These are phyloP conservation scores for Schizochytrium sp. DNA, from an alignment of 108 stramenopile genomes.

Conservation along the genomic window DNA sequence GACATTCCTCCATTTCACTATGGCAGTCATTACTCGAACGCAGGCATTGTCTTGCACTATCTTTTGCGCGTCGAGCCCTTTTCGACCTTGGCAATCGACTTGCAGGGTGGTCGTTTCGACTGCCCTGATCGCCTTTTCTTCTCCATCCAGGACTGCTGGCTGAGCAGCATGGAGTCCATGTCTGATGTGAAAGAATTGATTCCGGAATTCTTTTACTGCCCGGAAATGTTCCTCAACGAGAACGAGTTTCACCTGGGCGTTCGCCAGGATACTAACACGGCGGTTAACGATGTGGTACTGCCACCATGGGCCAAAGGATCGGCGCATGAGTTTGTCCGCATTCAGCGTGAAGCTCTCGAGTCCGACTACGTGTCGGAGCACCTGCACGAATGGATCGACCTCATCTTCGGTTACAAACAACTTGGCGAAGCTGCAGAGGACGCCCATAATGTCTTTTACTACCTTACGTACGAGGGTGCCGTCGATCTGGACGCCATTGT, in stretches of 20 bases:
- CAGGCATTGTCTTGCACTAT: slow-evolving; percentile 90
- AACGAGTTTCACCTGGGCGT: slow-evolving; percentile 75
- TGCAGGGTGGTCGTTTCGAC: slow-evolving; percentile 93
- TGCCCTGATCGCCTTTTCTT: slow-evolving; percentile 91
- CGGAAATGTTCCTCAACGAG: slow-evolving; percentile 74
- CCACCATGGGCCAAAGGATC: slow-evolving; percentile 91
- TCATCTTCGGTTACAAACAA: slow-evolving; percentile 92
- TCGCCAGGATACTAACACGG: slow-evolving; percentile 56
- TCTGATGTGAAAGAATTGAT: slow-evolving; percentile 84
- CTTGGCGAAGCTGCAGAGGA: slow-evolving; percentile 66
- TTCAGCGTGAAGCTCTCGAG: slow-evolving; percentile 82
- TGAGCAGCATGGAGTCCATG: slow-evolving; percentile 59
- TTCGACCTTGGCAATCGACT: slow-evolving; percentile 71
- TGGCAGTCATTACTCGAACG: slow-evolving; percentile 91
- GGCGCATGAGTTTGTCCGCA: slow-evolving; percentile 76
- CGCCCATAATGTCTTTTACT: slow-evolving; percentile 86
- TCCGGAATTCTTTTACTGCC: slow-evolving; percentile 61
- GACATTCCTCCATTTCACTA: slow-evolving; percentile 93
- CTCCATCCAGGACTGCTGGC: slow-evolving; percentile 73
- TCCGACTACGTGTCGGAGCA: slow-evolving; percentile 77
- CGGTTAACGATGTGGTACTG: slow-evolving; percentile 73
- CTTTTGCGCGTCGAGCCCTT: slow-evolving; percentile 90
- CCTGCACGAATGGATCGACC: slow-evolving; percentile 86
- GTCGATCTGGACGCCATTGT: slow-evolving; percentile 84
- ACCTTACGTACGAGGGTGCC: slow-evolving; percentile 90